Conservation (phyloP, 1,284 basidiomycete species). For the Tremellales sp. region DNA sequence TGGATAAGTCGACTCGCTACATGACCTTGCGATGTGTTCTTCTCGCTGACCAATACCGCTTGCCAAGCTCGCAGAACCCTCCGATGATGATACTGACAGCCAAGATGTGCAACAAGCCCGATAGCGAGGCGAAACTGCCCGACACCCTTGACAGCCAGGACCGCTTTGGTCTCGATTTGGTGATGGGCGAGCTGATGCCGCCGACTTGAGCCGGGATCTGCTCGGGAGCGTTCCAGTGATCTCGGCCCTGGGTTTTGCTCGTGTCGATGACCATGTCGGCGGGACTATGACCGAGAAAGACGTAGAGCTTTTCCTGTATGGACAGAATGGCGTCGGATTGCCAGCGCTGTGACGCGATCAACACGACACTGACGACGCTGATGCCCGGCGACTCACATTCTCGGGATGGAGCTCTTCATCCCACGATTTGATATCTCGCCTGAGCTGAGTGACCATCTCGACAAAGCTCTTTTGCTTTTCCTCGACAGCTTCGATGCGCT, state of each 20-base stretch:
- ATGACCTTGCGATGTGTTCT: not conserved
- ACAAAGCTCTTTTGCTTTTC: not conserved
- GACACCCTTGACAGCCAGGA: too few relatives aligned
- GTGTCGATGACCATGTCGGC: too few relatives aligned
- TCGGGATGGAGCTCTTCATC: not conserved
- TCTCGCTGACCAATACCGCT: not conserved
- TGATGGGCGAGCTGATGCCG: too few relatives aligned
- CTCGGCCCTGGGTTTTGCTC: too few relatives aligned
- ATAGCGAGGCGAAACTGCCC: too few relatives aligned
- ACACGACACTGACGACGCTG: not conserved
- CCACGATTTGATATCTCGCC: not conserved
- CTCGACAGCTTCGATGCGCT: not conserved
- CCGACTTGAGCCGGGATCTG: too few relatives aligned
- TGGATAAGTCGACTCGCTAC: too few relatives aligned
- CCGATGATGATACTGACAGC: not conserved
- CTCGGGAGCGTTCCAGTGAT: too few relatives aligned
- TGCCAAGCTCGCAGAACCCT: not conserved
- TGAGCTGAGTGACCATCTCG: not conserved
- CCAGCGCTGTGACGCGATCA: not conserved
- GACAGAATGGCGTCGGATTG: not conserved
- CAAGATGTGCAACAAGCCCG: not conserved
- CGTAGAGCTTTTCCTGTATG: not conserved
- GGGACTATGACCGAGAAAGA: too few relatives aligned
- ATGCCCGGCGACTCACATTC: not conserved
- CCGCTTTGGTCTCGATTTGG: too few relatives aligned